These are phyloP conservation scores for Saturnispora sanitii DNA, from an alignment of 805 yeast genomes.

Conservation along the genomic window DNA sequence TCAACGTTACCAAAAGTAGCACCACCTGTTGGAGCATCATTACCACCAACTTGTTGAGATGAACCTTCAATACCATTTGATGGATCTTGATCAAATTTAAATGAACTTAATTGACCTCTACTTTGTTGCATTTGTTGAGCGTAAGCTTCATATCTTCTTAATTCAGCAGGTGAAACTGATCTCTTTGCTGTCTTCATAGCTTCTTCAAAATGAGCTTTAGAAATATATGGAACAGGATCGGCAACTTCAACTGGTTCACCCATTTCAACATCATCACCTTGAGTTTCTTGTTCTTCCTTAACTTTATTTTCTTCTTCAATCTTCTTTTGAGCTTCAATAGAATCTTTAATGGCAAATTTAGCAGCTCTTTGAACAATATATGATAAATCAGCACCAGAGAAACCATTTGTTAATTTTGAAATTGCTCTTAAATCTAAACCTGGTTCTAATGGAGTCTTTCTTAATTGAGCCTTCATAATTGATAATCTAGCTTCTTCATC, in stretches of 20 bases:
- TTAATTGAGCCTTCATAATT: conserved; percentile 87
- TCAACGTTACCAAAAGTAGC: conserved; percentile 44
- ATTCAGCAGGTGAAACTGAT: conserved; percentile 92
- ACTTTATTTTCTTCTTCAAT: conserved; percentile 43
- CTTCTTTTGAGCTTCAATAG: conserved; percentile 72
- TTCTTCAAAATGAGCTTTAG: conserved; percentile 91
- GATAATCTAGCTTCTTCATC: conserved; percentile 92
- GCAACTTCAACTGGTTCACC: conserved; percentile 60
- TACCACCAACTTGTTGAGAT: conserved; percentile 23
- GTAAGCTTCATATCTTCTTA: conserved; percentile 97
- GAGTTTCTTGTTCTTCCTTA: conserved; percentile 25
- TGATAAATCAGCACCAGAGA: conserved; percentile 97
- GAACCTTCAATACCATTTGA: conserved; percentile 15
- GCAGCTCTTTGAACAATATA: conserved; percentile 98
- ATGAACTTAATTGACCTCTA: conserved; percentile 88
- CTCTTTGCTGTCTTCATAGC: conserved; percentile 99
- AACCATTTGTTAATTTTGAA: conserved; percentile 92
- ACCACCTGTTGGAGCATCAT: conserved; percentile 25
- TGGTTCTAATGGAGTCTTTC: conserved; percentile 98
- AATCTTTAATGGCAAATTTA: conserved; percentile 95
- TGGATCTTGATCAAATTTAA: conserved; percentile 58
- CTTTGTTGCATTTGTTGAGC: conserved; percentile 94
- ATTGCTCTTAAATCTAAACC: conserved; percentile 82
- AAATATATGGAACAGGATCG: conserved; percentile 93
- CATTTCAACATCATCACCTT: conserved; percentile 33